A percentile compares a stretch with the other conserved stretches of the same genome.
These are phyloP conservation scores for Rosa hybrid DNA, from an alignment of 331 rosid species.

Conservation along the genomic window DNA sequence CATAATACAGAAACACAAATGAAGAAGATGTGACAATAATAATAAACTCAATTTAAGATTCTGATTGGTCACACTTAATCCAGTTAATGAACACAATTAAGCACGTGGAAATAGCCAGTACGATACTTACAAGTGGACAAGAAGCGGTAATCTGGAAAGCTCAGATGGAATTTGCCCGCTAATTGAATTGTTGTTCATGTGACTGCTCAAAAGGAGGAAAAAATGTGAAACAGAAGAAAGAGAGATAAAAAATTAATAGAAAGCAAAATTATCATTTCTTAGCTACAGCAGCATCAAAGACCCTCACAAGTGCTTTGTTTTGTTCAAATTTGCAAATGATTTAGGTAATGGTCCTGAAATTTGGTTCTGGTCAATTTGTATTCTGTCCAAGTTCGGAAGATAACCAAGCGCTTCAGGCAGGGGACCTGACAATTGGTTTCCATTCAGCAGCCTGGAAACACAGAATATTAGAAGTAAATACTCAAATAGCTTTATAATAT, in stretches of 20 bases:
- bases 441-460: constrained; percentile 69
- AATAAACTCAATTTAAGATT: constrained; percentile 22
- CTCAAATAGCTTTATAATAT: not conserved
- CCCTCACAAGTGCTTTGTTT: constrained; percentile 74
- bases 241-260: constrained; percentile 14
- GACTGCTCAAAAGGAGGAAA: constrained; percentile 55
- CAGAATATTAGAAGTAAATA: constrained; percentile 2
- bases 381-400: constrained; percentile 57
- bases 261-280: not conserved
- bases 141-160: constrained; percentile 58
- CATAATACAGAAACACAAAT: constrained; percentile 20
- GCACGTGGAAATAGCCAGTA: not conserved
- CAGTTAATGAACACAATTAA: not conserved
- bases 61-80: constrained; percentile 17
- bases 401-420: constrained; percentile 80
- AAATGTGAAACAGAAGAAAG: constrained; percentile 15
- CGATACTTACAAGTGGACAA: constrained; percentile 76
- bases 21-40: not conserved
- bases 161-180: constrained; percentile 80
- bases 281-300: constrained; percentile 19
- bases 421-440: constrained; percentile 68
- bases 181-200: constrained; percentile 98
- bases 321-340: constrained; percentile 70
- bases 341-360: constrained; percentile 74
- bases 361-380: constrained; percentile 69